Evolutionary conservation across 2,329 filamentous ascomycete species (phyloP), one percentile per base, ranked within the genome.

Genomic region (Cladophialophora carrionii): DNA sequence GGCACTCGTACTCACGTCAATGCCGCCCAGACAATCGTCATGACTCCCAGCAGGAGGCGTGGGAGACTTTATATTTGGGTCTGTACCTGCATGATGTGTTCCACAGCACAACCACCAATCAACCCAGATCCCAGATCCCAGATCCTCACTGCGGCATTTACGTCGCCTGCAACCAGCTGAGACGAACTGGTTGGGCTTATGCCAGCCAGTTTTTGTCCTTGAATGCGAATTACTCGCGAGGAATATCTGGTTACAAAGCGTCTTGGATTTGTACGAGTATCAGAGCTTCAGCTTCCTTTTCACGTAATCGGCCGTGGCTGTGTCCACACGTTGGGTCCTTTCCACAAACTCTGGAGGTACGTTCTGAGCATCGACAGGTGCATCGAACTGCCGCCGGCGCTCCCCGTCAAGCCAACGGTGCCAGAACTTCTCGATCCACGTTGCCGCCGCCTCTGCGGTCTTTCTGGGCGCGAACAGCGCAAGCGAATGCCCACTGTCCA

Each of bases 21-120:
- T 43, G 37, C 37, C 37, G 37, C 17, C 37, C 37, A 7, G 17
- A n/a, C 37, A 8, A 43, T 43, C 37, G 37, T 43, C 37, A 43
- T 43, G 37, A 43, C 37, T 43, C n/a, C 17, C 14, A 43, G 37
- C 17, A 43, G 17, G 17, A 20, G 37, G 37, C 10, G 37, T 7
- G 37, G 17, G 6, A n/a, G 37, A 43, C 37, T 17, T 14, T 43
- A n/a, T 43, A n/a, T 43, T 43, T 43, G 37, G 41, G 54, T 58
- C 54, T 52, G 62, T 64, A 64, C 62, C 62, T 64, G 62, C 62
- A 64, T 63, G 31, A 12, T 9, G 32, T n/a, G 57, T 60, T 49
- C 22, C 48, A 51, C 48, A 26, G 8, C 12, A 22, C 24, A 26
- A 24, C 22, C 46, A 24, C 46, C 46, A 24, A 49, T 7, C 46